These are phyloP conservation scores for Westerdykella aurantiaca DNA, from an alignment of 2,329 filamentous ascomycete species.

Conservation along the genomic window DNA sequence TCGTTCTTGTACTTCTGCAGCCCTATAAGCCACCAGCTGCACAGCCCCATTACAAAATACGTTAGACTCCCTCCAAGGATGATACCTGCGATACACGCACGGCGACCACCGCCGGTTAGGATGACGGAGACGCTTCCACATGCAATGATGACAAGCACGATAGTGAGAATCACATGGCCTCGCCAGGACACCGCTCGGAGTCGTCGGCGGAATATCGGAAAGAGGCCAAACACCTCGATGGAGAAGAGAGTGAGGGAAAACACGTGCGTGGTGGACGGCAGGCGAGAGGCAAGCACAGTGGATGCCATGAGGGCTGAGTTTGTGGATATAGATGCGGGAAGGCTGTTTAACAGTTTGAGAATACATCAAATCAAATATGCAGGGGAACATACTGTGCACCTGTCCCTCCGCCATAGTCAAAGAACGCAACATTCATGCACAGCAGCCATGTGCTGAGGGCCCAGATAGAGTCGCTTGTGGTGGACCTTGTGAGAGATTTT, in stretches of 20 bases:
- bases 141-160: constrained; percentile 70
- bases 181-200: constrained; percentile 74
- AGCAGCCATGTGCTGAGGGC: constrained; percentile 91
- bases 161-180: constrained; percentile 72
- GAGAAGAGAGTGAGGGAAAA: constrained; percentile 93
- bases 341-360: constrained; percentile 42
- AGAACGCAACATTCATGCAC: constrained; percentile 94
- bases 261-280: constrained; percentile 87
- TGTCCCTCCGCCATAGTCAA: constrained; percentile 78
- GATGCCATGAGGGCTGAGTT: constrained; percentile 96
- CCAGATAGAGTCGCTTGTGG: constrained; percentile 93
- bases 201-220: constrained; percentile 93
- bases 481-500: constrained; percentile 91
- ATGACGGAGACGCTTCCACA: constrained; percentile 68
- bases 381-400: constrained; percentile 44
- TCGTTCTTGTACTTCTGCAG: constrained; percentile 99
- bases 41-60: constrained; percentile 78
- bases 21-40: constrained; percentile 96
- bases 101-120: constrained; percentile 49
- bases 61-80: constrained; percentile 69
- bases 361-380: background rate
- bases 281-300: constrained; percentile 82
- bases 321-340: constrained; percentile 74
- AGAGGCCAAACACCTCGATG: constrained; percentile 94
- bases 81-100: constrained; percentile 62